Base-by-base conservation (phyloP, 2,329 filamentous ascomycete genomes). In the Lasiodiplodia sp. region DNA sequence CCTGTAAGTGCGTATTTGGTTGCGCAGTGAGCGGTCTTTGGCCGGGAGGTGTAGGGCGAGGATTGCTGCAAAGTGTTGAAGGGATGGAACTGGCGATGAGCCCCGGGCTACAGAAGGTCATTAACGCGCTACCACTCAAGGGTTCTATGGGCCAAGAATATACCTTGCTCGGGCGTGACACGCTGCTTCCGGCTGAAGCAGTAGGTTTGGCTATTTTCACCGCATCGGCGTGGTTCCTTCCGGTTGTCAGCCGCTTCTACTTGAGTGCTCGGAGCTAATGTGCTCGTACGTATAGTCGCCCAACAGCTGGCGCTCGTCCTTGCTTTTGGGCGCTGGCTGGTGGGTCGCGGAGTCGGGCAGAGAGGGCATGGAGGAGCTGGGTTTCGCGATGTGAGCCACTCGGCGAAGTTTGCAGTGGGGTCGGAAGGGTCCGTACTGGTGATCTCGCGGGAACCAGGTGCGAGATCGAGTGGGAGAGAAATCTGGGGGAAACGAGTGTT, bases 311-410 rank as follows among this genome's bases (percentile, higher is more conserved):
- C 16, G 25, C 38, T 56, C 38, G 38, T 66, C 64, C 18, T 23
- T 16, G 38, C 23, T 25, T 38, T 21, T 51, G 28, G 28, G 2
- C 55, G 40, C n/a, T 21, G 40, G 25, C 18, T 31, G 16, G 44
- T 38, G 65, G 23, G 3, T 52, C 51, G 51, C 10, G 52, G 23
- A 14, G 14, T 49, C 28, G 23, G 28, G n/a, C 7, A 31, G 52
- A 58, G 40, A 31, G 58, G 28, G 64, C 44, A 57, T 60, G 23
- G 28, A 18, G 44, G 21, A 58, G n/a, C 40, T 60, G 21, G 28
- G 47, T 12, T 23, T 4, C 56, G 31, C 21, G 28, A 16, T 37
- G 28, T 60, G n/a, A 67, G 55, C 21, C 52, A 28, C 25, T 53
- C 28, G n/a, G 47, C 11, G n/a, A n/a, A 31, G 11, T 12, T 25